phyloP scores from a whole-genome alignment of 2,329 filamentous ascomycete species.

The Trichoderma sp. region DNA sequence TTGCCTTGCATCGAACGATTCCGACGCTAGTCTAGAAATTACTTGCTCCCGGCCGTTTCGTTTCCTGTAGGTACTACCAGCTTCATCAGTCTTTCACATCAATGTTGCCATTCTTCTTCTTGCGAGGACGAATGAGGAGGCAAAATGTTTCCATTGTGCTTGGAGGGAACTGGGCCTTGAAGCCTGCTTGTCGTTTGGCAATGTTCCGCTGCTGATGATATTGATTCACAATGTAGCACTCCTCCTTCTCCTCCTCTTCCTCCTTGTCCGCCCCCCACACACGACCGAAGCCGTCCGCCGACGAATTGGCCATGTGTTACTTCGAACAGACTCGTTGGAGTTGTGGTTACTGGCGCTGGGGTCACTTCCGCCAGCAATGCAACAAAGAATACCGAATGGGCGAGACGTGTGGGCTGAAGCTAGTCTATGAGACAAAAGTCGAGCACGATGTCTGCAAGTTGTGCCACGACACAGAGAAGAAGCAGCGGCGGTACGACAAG shows the following conservation, averaged over 20 bases:
- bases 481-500: constrained; percentile 73
- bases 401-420: constrained; percentile 93
- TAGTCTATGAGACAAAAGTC: constrained; percentile 75
- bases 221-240: constrained; percentile 30
- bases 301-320: constrained; percentile 76
- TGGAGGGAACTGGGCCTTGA: neutral
- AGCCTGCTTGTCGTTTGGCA: constrained; percentile 26
- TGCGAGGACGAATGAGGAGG: neutral
- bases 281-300: constrained; percentile 31
- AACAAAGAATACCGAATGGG: constrained; percentile 93
- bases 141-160: neutral
- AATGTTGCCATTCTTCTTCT: neutral
- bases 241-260: neutral
- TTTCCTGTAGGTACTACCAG: constrained; percentile 25
- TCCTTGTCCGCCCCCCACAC: constrained; percentile 21
- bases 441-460: constrained; percentile 73
- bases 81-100: constrained; percentile 8
- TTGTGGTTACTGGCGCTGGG: constrained; percentile 95
- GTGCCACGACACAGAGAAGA: constrained; percentile 88
- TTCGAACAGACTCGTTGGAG: constrained; percentile 86
- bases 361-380: constrained; percentile 89
- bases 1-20: constrained; percentile 29
- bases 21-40: constrained; percentile 28
- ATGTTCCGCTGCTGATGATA: constrained; percentile 30
- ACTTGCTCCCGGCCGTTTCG: constrained; percentile 9